Conservation (phyloP, 2,329 filamentous ascomycete species). For the Penicillium sp. region DNA sequence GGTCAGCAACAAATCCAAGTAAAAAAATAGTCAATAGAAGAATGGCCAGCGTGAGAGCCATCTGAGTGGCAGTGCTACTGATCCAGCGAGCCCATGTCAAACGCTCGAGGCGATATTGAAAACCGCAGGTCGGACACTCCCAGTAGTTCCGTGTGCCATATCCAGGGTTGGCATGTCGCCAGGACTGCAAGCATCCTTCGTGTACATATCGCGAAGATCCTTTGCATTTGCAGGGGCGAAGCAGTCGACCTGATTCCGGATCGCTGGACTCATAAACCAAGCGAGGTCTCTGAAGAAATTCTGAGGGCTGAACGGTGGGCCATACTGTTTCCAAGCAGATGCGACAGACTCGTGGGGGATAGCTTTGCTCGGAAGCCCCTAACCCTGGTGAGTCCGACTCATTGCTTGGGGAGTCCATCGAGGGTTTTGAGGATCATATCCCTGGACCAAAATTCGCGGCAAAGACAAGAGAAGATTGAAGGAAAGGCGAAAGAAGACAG, state of each 20-base stretch:
- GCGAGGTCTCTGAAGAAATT: constrained; percentile 57
- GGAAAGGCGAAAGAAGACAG: constrained; percentile 15
- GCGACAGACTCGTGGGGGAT: constrained; percentile 75
- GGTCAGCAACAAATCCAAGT: constrained; percentile 89
- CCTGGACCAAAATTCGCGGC: background rate
- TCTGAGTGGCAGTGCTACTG: constrained; percentile 66
- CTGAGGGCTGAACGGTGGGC: constrained; percentile 61
- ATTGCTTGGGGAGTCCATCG: constrained; percentile 20
- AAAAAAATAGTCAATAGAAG: constrained; percentile 73
- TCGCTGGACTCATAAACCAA: constrained; percentile 75
- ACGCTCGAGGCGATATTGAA: constrained; percentile 76
- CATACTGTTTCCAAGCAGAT: constrained; percentile 79
- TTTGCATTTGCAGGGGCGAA: constrained; percentile 91
- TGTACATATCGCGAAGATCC: constrained; percentile 93
- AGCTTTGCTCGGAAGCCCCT: constrained; percentile 48
- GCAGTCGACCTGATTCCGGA: constrained; percentile 70
- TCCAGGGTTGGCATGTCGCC: constrained; percentile 73
- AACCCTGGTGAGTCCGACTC: constrained; percentile 31
- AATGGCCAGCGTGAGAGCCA: constrained; percentile 70
- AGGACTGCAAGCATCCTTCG: constrained; percentile 81
- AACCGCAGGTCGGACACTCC: constrained; percentile 85
- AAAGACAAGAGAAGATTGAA: background rate
- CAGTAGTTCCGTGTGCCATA: constrained; percentile 71
- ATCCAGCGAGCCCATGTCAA: constrained; percentile 73
- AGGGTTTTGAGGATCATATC: background rate